Base-by-base conservation (phyloP, 2,329 filamentous ascomycete genomes). In the Claviceps citrina region DNA sequence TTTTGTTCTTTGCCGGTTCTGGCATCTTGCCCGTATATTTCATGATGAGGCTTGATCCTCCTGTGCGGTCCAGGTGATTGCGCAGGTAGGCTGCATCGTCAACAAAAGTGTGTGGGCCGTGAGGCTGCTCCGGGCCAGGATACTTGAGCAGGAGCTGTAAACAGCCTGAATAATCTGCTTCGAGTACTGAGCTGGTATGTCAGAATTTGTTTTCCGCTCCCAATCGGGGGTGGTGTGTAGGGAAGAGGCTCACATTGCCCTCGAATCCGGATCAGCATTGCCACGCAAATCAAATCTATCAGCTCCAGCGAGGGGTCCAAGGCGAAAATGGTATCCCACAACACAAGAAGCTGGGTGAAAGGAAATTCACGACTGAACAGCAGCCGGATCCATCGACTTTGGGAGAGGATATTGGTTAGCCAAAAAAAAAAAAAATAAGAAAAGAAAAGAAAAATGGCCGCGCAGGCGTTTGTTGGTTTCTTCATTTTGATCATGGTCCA, bases 281-380 rank as follows among this genome's bases (percentile, higher is more conserved):
- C 80, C 38, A 95, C 77, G 49, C 87, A 95, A n/a, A 95, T 78
- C 41, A 91, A 70, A 53, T 96, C 85, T 49, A 96, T 76, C 25
- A 96, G 65, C 37, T 86, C 76, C 22, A 94, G 62, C 1, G 73
- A 71, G 7, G 89, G 72, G 51, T 94, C 87, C 51, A 93, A 76
- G 2, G 87, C 83, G 55, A 98, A 93, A 1, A 98, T 67, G 7
- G 79, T 73, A 61, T 98, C 91, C 91, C 91, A 98, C 41, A 98
- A 71, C 18, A 75, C 66, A 28, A 98, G 71, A 31, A 87, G 71
- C 45, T 93, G 77, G 40, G 87, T 76, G 45, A 96, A 93, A 0
- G 84, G 76, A 50, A 95, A 96, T 57, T 98, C 91, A 48, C 91
- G 75, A 36, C 89, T 87, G 54, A 96, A 96, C 0, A 98, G 64